Conservation (phyloP, 2,329 filamentous ascomycete genomes). For the Sclerotinia subarctica region DNA sequence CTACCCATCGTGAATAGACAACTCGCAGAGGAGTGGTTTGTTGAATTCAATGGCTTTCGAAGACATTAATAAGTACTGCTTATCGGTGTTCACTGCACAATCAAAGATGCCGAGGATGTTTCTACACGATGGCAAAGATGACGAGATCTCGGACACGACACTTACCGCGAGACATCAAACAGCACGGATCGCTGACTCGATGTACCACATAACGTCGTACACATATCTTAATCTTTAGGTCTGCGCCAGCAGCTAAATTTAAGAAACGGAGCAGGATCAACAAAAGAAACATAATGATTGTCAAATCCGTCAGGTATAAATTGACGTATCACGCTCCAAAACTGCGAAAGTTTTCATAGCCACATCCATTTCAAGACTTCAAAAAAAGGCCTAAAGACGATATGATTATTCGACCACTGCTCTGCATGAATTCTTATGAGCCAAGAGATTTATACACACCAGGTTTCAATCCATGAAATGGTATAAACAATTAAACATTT, state of each 20-base stretch:
- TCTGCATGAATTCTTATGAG: not conserved
- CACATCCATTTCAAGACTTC: not conserved
- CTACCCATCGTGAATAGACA: not conserved
- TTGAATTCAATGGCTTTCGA: not conserved
- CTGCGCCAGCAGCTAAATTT: not conserved
- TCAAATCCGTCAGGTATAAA: not conserved
- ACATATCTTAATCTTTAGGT: not conserved
- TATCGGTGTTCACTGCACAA: not conserved
- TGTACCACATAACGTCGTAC: not conserved
- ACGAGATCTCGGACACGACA: not conserved
- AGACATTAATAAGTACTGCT: not conserved
- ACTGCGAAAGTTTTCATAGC: not conserved
- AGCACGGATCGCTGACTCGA: not conserved
- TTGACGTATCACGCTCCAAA: not conserved
- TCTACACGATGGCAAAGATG: not conserved
- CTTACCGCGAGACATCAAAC: not conserved
- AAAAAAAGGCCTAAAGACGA: not conserved
- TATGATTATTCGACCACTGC: not conserved
- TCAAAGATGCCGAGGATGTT: not conserved
- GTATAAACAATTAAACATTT: slow-evolving; percentile 2
- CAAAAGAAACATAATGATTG: not conserved
- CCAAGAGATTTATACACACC: not conserved
- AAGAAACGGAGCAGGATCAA: not conserved
- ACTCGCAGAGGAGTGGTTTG: not conserved
- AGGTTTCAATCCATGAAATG: not conserved